Conservation (phyloP, 345 rosid genomes). For the Syzygium jambos region DNA sequence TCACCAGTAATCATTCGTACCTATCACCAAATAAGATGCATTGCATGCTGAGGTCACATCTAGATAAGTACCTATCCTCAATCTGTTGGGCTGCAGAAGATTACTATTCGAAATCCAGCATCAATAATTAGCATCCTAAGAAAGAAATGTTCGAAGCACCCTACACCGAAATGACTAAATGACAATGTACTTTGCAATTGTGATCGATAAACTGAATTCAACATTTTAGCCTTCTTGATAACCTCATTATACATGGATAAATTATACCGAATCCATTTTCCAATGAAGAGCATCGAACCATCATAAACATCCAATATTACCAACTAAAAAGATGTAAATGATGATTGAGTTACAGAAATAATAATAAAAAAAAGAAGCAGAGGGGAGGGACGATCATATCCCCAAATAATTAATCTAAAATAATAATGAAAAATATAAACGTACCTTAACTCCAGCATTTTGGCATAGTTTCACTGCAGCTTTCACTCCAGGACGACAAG, state of each 20-base stretch:
- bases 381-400: not conserved
- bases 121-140: not conserved
- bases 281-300: not conserved
- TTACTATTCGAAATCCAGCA: not conserved
- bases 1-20: conserved; percentile 99
- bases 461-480: conserved; percentile 72
- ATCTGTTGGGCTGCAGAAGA: not conserved
- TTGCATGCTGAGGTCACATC: not conserved
- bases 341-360: not conserved
- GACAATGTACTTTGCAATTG: not conserved
- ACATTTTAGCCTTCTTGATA: not conserved
- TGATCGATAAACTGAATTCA: not conserved
- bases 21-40: conserved; percentile 17
- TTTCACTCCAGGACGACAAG: conserved; percentile 84
- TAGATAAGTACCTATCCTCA: not conserved
- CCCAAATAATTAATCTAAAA: not conserved
- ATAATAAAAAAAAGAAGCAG: not conserved
- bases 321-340: not conserved
- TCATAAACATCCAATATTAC: not conserved
- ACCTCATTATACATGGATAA: not conserved
- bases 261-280: not conserved
- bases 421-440: not conserved
- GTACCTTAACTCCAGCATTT: conserved; percentile 89
- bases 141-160: rapidly evolving
- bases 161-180: not conserved